phyloP scores from a whole-genome alignment of 164 flowering plant species.

The Umbilicus rupestris region DNA sequence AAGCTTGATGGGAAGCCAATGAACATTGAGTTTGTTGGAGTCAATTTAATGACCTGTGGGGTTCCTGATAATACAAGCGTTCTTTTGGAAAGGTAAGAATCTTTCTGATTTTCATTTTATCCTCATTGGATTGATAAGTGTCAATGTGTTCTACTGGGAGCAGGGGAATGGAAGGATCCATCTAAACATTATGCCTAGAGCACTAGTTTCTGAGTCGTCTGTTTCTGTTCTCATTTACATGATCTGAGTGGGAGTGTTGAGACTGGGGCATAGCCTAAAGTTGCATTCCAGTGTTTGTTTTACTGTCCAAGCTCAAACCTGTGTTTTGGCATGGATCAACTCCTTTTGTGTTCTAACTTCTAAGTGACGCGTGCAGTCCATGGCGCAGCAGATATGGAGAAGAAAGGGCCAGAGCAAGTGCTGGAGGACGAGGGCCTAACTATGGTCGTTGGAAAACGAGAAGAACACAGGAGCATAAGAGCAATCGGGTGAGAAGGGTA shows the following conservation, averaged over 20 bases:
- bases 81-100: not conserved
- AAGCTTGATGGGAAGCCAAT: slow-evolving; percentile 5
- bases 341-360: not conserved
- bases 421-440: not conserved
- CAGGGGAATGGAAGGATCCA: not conserved
- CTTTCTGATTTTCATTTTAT: not conserved
- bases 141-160: not conserved
- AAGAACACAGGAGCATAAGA: not conserved
- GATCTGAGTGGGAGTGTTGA: no score
- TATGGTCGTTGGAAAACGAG: not conserved
- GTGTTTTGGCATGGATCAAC: not conserved
- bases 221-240: not conserved
- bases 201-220: not conserved
- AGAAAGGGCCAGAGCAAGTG: not conserved
- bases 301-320: not conserved
- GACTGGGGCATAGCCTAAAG: no score
- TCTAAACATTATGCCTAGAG: not conserved
- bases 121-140: not conserved
- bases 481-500: not conserved
- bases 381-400: not conserved
- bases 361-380: not conserved
- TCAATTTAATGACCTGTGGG: not conserved
- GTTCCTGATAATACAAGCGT: not conserved
- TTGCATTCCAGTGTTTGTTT: not conserved
- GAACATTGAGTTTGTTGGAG: not conserved